Evolutionary conservation across 108 stramenopile genomes (phyloP), one percentile per base, ranked within the genome.

Genomic region (Schizochytrium sp.): DNA sequence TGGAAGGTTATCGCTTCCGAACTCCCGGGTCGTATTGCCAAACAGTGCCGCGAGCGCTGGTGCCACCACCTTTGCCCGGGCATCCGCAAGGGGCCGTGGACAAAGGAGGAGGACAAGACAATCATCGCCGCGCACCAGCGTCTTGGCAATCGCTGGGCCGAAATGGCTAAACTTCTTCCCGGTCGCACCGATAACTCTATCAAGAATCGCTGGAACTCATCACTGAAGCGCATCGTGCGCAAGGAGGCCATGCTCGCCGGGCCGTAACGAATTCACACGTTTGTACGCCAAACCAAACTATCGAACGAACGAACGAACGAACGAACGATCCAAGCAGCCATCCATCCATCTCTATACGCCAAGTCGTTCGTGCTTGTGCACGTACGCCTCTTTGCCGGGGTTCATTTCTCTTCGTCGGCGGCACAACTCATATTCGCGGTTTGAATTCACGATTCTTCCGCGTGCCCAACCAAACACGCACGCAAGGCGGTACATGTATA

Each of bases 121-220:
- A 88, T 92, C 57, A 76, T 91, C 47, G 76, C 43, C 8, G 88
- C 90, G 51, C 91, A 92, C 57, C 88, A 57, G 45, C 34, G 58
- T 16, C 90, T 94, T 44, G 94, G 94, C 0, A 94, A 94, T 91
- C 89, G 88, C 58, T 94, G 94, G 94, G 94, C 94, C 6, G 94
- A 94, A 90, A 94, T 94, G 41, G 87, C 87, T 25, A 55, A 87
- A n/a, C 87, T 21, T 5, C 87, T 55, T 87, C 91, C 93, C n/a
- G 90, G 94, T 72, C 95, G 97, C 43, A 99, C 98, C 5, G 98
- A 99, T 92, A 99, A 98, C 92, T 96, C 98, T 51, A 98, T 99
- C 89, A 99, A 97, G 91, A 97, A 97, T 90, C 97, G 97, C 89
- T 98, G 97, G 97, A 98, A 98, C 91, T 96, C 96, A 5, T 95